Base-by-base conservation (phyloP, 2,329 filamentous ascomycete species). In the Stagonosporopsis cucurbitacearum region DNA sequence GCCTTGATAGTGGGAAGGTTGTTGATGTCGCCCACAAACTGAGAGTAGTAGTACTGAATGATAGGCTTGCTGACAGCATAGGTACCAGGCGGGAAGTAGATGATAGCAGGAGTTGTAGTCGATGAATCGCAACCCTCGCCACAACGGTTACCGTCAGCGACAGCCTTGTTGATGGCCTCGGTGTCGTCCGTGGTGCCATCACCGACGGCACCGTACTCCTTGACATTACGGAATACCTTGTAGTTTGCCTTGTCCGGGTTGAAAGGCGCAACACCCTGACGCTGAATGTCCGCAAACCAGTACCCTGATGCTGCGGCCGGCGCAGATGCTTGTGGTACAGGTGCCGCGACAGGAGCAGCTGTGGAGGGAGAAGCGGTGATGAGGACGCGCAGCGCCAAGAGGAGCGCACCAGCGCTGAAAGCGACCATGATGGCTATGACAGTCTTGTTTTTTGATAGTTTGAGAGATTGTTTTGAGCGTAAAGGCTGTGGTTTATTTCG, bases 71-170 rank as follows among this genome's bases (percentile, higher is more conserved):
- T 91, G 66, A 98, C 88, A 17, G 90, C 70, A 71, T 97, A 98
- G 53, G 87, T 96, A 63, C 94, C 93, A 11, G 91, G 82, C 35
- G 92, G 93, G 80, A 98, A 96, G 81, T 96, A 98, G 49, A 98
- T 86, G 13, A 98, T 80, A 23, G 91, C 94, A 0, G 94, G 94
- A 1, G 87, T 86, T n/a, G 85, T 84, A 3, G 94, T 98, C 28
- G 85, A 86, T 1, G 92, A 96, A 72, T 95, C 90, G 72, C 94
- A 98, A 59, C 86, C 86, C 60, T 85, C 73, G 35, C 91, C 92
- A 71, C 94, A 98, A 39, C 94, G 90, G 66, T 83, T 81, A 25
- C 92, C 91, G n/a, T 86, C 84, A 5, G 85, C 82, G 68, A 97
- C 89, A 62, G 92, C 92, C 36, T 79, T 75, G 79, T 96, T 97